Base-by-base conservation (phyloP, 805 yeast genomes). In the Zygotorulaspora chibaensis region DNA sequence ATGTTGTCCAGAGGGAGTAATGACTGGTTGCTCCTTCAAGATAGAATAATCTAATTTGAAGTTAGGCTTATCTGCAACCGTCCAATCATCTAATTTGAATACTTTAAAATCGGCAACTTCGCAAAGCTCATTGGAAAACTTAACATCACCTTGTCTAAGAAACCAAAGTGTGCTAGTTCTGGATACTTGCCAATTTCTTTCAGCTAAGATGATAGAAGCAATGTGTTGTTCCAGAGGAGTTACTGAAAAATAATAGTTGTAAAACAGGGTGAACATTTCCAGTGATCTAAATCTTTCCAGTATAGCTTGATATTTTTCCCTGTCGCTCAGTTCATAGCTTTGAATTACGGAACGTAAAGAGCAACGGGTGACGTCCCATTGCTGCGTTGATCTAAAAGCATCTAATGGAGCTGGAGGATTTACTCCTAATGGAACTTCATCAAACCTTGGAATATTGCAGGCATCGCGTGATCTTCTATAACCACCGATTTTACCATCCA, bases 51-150 rank as follows among this genome's bases (percentile, higher is more conserved):
- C 76, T 40, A 73, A 56, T 50, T 62, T 70, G 52, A 63, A 66
- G 50, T 72, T 71, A 23, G 61, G 54, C 56, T 67, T 70, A 47
- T 73, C 78, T 15, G 60, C 55, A 12, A 71, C 62, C 13, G 66
- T 63, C 78, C 78, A 74, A 41, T 66, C 70, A 42, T 60, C 67
- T 27, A 72, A 65, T 53, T 70, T 72, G 52, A 74, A 74, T 11
- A 72, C 59, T 48, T 67, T 71, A 56, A 63, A 72, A 48, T 73
- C 76, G 26, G 73, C 74, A 27, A 71, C 52, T 50, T 70, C 74
- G 49, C 63, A 71, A 15, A 55, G 57, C 38, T 70, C 75, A 34
- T 69, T 70, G n/a, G 59, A 53, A 38, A 67, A 61, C 42, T 67
- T 69, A 7, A 68, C 61, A 37, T 62, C 65, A 15, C 71, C 66